Evolutionary conservation across 257 asterid genomes (phyloP).

Genomic region (Salvia splendens): DNA sequence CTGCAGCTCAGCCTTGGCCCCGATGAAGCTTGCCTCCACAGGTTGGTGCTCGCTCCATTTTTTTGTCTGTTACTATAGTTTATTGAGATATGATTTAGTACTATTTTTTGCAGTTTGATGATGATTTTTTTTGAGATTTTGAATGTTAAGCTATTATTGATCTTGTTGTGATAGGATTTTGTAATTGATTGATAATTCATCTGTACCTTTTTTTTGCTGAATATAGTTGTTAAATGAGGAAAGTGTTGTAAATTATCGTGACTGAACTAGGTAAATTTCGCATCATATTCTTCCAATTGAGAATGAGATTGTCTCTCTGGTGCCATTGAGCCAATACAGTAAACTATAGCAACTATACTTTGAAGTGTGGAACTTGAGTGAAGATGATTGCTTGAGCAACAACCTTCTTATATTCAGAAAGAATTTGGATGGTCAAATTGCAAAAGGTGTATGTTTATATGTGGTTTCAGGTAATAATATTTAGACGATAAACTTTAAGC

Average conservation of each 20-base stretch:
- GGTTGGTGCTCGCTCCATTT: conserved; percentile 44
- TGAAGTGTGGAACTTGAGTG: not conserved
- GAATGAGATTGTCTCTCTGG: no score
- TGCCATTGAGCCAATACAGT: no score
- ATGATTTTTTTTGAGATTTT: not conserved
- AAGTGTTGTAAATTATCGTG: not conserved
- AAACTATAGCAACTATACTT: not conserved
- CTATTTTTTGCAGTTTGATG: not conserved
- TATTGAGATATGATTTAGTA: not conserved
- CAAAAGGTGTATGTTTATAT: not conserved
- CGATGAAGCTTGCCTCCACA: conserved; percentile 72
- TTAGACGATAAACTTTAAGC: not conserved
- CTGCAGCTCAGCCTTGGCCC: conserved; percentile 60
- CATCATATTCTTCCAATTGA: no score
- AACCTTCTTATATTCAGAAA: not conserved
- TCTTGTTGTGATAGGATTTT: no score
- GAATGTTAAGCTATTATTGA: not conserved
- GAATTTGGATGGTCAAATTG: not conserved
- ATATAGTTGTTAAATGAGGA: not conserved
- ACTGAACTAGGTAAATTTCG: no score
- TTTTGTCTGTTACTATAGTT: not conserved
- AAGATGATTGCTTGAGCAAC: not conserved
- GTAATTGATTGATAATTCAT: conserved; percentile 5
- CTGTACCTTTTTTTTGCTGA: not conserved
- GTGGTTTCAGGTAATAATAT: not conserved